Conservation (phyloP, 1,284 basidiomycete genomes). For the Kalmanozyma brasiliensis region DNA sequence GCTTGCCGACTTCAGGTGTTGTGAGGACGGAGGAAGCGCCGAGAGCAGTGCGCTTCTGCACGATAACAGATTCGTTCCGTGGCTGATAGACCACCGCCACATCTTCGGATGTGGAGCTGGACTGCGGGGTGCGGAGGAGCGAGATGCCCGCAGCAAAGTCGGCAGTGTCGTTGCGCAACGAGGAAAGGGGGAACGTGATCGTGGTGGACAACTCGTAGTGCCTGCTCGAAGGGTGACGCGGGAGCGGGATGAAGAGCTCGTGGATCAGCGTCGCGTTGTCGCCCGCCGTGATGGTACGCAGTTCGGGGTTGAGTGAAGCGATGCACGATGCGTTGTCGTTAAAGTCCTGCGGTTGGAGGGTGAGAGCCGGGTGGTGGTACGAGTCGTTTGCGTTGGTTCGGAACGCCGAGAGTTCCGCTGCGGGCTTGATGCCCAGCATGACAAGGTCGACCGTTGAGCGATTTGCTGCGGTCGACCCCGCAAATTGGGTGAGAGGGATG, state of each 20-base stretch:
- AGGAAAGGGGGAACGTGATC: slow-evolving; percentile 17
- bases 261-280: slow-evolving; percentile 6
- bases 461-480: slow-evolving; percentile 1
- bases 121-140: slow-evolving; percentile 11
- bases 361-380: slow-evolving; percentile 4
- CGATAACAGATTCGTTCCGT: slow-evolving; percentile 25
- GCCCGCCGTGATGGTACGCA: slow-evolving; percentile 7
- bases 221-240: slow-evolving; percentile 5
- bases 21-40: slow-evolving; percentile 7
- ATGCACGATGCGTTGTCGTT: too few relatives aligned
- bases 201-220: slow-evolving; percentile 34
- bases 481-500: slow-evolving; percentile 16
- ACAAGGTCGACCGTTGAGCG: slow-evolving; percentile 23
- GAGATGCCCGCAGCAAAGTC: slow-evolving; percentile 32
- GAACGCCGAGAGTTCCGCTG: slow-evolving; percentile 11
- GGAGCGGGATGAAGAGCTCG: slow-evolving; percentile 28
- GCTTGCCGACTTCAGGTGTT: slow-evolving; percentile 22
- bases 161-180: slow-evolving; percentile 18
- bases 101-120: slow-evolving; percentile 10
- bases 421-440: slow-evolving; percentile 29
- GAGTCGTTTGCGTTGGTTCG: slow-evolving; percentile 20
- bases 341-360: too few relatives aligned
- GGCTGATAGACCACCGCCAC: slow-evolving; percentile 33
- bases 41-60: slow-evolving; percentile 34
- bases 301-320: background rate